These are phyloP conservation scores for Acanthamoeba castellanii DNA, from an alignment of 208 protist species.

Conservation along the genomic window DNA sequence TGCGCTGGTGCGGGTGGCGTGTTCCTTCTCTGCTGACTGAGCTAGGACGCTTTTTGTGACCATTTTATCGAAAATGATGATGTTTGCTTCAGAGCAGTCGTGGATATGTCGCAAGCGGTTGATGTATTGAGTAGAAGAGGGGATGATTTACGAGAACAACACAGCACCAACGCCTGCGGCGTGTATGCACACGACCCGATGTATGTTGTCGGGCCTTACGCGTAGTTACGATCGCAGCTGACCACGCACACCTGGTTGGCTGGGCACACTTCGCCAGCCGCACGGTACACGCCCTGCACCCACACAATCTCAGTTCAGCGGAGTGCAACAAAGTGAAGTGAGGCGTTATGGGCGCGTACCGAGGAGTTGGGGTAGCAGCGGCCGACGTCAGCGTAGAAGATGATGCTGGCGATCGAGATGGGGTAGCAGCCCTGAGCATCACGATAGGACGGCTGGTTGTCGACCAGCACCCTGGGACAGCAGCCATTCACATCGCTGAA, in stretches of 20 bases:
- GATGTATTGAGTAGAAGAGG: no score
- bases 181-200: no score
- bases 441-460: not conserved
- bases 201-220: no score
- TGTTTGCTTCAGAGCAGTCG: no score
- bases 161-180: no score
- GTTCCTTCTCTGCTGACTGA: no score
- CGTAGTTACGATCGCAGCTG: not conserved
- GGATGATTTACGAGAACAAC: no score
- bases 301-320: not conserved
- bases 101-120: no score
- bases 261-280: not conserved
- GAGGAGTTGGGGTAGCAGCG: not conserved
- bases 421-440: constrained; percentile 4
- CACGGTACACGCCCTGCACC: not conserved
- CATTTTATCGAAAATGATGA: no score
- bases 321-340: not conserved
- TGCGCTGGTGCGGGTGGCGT: no score
- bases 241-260: not conserved
- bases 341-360: not conserved
- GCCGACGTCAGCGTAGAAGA: not conserved
- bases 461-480: not conserved
- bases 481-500: not conserved
- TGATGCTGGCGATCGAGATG: not conserved
- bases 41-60: no score